Percentiles rank a stretch among this genome's conserved stretches.
Conservation (phyloP, 495 filamentous ascomycete genomes). For the Penicillium atrosanguineum region DNA sequence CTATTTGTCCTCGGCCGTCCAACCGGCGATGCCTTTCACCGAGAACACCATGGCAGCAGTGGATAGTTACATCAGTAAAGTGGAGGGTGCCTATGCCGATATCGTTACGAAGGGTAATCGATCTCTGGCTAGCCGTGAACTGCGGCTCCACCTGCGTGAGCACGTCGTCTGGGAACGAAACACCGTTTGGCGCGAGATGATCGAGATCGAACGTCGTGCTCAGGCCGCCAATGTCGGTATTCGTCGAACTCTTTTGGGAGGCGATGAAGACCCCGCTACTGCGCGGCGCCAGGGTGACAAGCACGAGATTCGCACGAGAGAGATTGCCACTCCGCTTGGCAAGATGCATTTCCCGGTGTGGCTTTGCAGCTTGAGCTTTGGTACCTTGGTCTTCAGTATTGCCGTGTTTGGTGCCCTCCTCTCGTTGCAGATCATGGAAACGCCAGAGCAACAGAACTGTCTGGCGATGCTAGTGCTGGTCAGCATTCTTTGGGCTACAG, state of each 20-base stretch:
- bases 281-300: constrained; percentile 82
- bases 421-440: constrained; percentile 72
- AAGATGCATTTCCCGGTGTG: constrained; percentile 71
- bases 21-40: constrained; percentile 72
- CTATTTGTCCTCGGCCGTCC: constrained; percentile 73
- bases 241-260: constrained; percentile 72
- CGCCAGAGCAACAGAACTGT: constrained; percentile 90
- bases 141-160: constrained; percentile 88
- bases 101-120: constrained; percentile 79
- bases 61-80: constrained; percentile 63
- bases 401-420: constrained; percentile 71
- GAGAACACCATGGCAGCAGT: constrained; percentile 65
- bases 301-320: constrained; percentile 58
- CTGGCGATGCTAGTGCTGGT: constrained; percentile 91
- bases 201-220: constrained; percentile 93
- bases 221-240: constrained; percentile 92
- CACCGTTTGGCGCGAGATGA: constrained; percentile 98
- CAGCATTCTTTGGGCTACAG: constrained; percentile 93
- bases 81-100: constrained; percentile 78
- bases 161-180: constrained; percentile 99
- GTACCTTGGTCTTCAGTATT: constrained; percentile 68
- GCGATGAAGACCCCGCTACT: constrained; percentile 65
- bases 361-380: constrained; percentile 79
- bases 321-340: constrained; percentile 79
- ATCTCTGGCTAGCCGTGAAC: constrained; percentile 70